Percentiles rank a stretch among this genome's conserved stretches.
Evolutionary conservation across 257 asterid genomes (phyloP).

Genomic region (Coffea canephora): DNA sequence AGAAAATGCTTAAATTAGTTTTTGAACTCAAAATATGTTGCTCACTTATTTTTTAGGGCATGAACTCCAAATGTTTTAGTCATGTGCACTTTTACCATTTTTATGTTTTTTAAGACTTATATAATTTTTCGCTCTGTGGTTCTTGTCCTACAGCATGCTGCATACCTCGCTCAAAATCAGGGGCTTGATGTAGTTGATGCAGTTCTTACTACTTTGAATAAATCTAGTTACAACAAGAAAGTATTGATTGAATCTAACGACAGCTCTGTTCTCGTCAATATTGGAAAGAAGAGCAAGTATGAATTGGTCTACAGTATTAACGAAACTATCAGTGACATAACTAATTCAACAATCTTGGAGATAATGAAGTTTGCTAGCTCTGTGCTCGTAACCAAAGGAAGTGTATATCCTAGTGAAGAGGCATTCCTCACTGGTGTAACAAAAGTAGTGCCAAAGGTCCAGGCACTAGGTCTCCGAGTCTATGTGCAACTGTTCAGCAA

Average conservation of each 20-base stretch:
- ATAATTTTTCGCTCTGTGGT: not conserved
- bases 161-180: conserved; percentile 61
- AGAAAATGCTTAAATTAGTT: not conserved
- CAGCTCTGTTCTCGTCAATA: conserved; percentile 53
- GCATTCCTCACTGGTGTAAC: conserved; percentile 42
- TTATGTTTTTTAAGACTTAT: too few species aligned
- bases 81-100: too few species aligned
- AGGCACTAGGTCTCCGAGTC: conserved; percentile 44
- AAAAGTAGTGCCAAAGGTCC: conserved; percentile 50
- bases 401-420: conserved; percentile 43
- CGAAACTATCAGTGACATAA: conserved; percentile 47
- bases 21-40: not conserved
- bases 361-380: conserved; percentile 62
- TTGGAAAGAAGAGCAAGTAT: conserved; percentile 45
- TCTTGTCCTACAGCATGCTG: conserved; percentile 58
- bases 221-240: conserved; percentile 54
- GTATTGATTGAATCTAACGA: conserved; percentile 61
- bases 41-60: not conserved
- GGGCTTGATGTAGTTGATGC: conserved; percentile 66
- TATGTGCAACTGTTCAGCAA: conserved; percentile 60
- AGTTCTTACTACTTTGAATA: conserved; percentile 52
- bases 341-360: conserved; percentile 57
- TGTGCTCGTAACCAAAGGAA: conserved; percentile 52
- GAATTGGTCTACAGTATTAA: conserved; percentile 67
- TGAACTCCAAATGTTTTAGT: not conserved